These are phyloP conservation scores for Knoxia roxburghii DNA, from an alignment of 257 asterid species.

Conservation along the genomic window DNA sequence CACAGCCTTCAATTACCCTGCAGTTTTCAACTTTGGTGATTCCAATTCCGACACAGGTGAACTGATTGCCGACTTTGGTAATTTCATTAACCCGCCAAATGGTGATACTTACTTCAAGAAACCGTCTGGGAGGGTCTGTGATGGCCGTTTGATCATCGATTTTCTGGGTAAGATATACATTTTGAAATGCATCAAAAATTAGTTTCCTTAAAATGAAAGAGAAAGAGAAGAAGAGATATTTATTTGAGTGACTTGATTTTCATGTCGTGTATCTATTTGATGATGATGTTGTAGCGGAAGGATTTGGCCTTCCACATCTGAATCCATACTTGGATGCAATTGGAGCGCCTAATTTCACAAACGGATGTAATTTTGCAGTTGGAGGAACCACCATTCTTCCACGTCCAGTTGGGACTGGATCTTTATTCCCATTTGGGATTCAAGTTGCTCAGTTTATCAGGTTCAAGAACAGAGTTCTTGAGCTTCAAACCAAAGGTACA, in stretches of 20 bases:
- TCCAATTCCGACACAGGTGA: slow-evolving; percentile 92
- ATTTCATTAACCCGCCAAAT: slow-evolving; percentile 61
- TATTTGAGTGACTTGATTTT: too few relatives aligned
- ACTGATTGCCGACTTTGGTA: slow-evolving; percentile 64
- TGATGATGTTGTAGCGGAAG: slow-evolving; percentile 58
- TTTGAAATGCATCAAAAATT: too few relatives aligned
- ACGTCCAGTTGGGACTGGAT: slow-evolving; percentile 46
- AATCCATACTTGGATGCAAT: slow-evolving; percentile 76
- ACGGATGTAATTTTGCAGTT: slow-evolving; percentile 86
- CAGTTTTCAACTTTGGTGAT: slow-evolving; percentile 97
- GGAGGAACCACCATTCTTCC: slow-evolving; percentile 71
- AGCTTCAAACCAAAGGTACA: slow-evolving; percentile 58
- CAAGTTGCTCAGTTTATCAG: slow-evolving; percentile 87
- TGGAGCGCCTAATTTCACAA: slow-evolving; percentile 60
- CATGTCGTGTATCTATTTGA: too few relatives aligned
- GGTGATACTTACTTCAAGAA: slow-evolving; percentile 78
- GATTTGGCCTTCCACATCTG: slow-evolving; percentile 78
- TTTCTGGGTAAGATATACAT: slow-evolving; percentile 43
- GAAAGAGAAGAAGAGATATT: too few relatives aligned
- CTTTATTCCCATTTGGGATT: slow-evolving; percentile 65
- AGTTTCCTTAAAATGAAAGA: too few relatives aligned
- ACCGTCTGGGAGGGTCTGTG: slow-evolving; percentile 87
- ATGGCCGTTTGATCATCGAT: slow-evolving; percentile 79
- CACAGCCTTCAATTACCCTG: slow-evolving; percentile 73
- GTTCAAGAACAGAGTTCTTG: slow-evolving; percentile 69